Base-by-base conservation (phyloP, 768 basidiomycete genomes). In the Ephemerocybe angulata region DNA sequence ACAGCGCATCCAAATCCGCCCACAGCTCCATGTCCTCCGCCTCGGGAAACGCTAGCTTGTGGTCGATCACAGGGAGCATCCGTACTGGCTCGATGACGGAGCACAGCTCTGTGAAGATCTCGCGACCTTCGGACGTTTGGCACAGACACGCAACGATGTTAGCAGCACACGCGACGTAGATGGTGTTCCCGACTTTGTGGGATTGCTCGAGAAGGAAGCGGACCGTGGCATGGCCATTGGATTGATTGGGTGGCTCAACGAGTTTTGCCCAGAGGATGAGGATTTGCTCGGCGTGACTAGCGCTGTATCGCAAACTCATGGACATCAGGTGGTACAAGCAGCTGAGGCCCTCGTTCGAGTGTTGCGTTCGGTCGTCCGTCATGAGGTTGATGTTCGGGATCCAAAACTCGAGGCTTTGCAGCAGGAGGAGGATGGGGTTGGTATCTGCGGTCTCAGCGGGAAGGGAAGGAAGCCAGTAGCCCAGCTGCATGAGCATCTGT, bases 121-220 rank as follows among this genome's bases (percentile, higher is more conserved):
- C 76, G 5, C 80, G 76, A 3, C 90, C 91, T 15, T 85, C 80
- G 15, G 77, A 75, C 24, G 88, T 89, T 54, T 89, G 86, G 50
- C 90, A 90, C 6, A 98, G 77, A 60, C 85, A 93, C 0, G 92
- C 87, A 21, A 96, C 81, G 50, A 95, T 83, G 59, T 86, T 87
- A 41, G 88, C 83, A 1, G 90, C 88, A 62, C 90, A 90, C 41
- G 76, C 76, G 55, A 96, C 81, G 68, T 91, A 95, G 15, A 84
- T 80, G 4, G 80, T 77, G 59, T 84, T 93, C 35, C 88, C 86
- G 40, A 94, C 86, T 67, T 88, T 89, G 59, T 88, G 85, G 1
- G 91, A 89, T 62, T 96, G 92, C 60, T 93, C 91, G 31, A 96
- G 75, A 2, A 98, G 75, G 69, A 93, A 98, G 28, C 87, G 81